Conservation (phyloP, 2,329 filamentous ascomycete genomes). For the Cordyceps javanica region DNA sequence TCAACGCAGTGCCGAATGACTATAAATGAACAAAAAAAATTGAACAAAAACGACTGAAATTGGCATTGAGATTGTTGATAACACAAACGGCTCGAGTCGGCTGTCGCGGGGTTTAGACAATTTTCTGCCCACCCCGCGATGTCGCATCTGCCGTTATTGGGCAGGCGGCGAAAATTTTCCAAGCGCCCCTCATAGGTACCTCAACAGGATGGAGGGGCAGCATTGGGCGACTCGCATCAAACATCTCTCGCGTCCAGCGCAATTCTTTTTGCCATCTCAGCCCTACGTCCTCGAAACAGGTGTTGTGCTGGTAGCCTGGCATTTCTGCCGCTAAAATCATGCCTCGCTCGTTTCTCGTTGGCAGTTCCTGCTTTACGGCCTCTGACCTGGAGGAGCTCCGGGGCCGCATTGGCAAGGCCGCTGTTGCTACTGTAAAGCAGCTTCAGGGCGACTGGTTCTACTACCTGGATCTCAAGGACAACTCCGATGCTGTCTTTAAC, state of each 20-base stretch:
- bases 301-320: slow-evolving; percentile 9
- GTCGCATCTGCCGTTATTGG: neutral
- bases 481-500: slow-evolving; percentile 37
- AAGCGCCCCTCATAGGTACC: slow-evolving; percentile 4
- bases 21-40: neutral
- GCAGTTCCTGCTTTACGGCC: slow-evolving; percentile 44
- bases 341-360: slow-evolving; percentile 32
- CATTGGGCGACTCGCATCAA: neutral
- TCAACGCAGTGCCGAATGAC: neutral
- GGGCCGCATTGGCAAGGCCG: slow-evolving; percentile 37
- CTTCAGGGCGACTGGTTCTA: slow-evolving; percentile 55
- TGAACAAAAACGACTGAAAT: no score
- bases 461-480: slow-evolving; percentile 56
- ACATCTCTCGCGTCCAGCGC: slow-evolving; percentile 1
- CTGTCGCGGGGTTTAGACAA: neutral
- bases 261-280: slow-evolving; percentile 5
- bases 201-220: slow-evolving; percentile 7
- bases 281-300: slow-evolving; percentile 5
- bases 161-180: slow-evolving; percentile 6
- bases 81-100: neutral
- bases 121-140: slow-evolving; percentile 12
- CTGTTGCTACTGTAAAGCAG: slow-evolving; percentile 38
- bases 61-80: no score
- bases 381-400: slow-evolving; percentile 39
- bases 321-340: slow-evolving; percentile 20